Percentiles rank a stretch among this genome's conserved stretches.
phyloP scores from a whole-genome alignment of 176 grass and related monocot species.

The Aegilops speltoides region DNA sequence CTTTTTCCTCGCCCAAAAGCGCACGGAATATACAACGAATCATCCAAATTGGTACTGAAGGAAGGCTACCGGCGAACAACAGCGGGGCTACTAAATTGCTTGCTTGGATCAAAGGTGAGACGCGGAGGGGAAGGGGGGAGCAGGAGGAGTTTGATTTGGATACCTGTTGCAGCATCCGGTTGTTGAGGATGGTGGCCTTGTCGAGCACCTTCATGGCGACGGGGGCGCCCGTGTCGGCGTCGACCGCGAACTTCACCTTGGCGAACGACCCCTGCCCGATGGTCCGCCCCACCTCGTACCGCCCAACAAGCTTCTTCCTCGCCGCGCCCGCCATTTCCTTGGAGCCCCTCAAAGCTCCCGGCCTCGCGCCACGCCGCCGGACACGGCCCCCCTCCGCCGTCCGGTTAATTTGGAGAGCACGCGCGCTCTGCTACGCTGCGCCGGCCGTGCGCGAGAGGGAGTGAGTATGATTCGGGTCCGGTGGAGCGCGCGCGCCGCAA shows the following conservation, averaged over 20 bases:
- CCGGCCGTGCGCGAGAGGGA: neutral
- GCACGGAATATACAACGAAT: neutral
- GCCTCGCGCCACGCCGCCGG: neutral
- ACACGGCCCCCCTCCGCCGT: neutral
- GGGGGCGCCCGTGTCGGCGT: constrained; percentile 55
- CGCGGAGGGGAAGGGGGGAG: neutral
- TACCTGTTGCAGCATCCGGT: constrained; percentile 94
- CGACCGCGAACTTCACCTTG: constrained; percentile 92
- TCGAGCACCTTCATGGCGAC: constrained; percentile 92
- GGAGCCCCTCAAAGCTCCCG: neutral
- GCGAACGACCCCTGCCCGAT: constrained; percentile 90
- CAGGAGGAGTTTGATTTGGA: neutral
- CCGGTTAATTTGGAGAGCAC: neutral
- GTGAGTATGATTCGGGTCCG: neutral
- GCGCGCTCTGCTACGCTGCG: neutral
- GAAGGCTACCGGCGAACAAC: neutral
- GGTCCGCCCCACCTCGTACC: constrained; percentile 89
- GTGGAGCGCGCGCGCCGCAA: neutral
- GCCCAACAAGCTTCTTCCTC: constrained; percentile 64
- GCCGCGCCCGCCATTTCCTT: constrained; percentile 35
- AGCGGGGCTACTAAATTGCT: neutral
- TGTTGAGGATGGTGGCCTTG: constrained; percentile 79
- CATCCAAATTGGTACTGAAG: neutral
- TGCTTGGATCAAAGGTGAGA: neutral
- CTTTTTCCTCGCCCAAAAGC: neutral